phyloP scores from a whole-genome alignment of 192 early-diverging fungal genomes.

The Phycomyces nitens region DNA sequence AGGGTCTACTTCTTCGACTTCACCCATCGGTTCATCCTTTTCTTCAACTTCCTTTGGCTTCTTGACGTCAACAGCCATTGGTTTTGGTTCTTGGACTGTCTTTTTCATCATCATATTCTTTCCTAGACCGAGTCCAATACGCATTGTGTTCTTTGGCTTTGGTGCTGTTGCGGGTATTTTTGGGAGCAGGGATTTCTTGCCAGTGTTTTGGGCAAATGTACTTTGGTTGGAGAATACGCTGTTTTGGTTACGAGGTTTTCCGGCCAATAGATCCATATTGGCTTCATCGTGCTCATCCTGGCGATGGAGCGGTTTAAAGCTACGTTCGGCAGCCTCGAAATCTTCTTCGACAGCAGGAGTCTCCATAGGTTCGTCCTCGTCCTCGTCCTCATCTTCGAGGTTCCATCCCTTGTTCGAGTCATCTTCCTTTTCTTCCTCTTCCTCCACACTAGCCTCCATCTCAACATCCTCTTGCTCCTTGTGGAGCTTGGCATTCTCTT shows the following conservation, averaged over 20 bases:
- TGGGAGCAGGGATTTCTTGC: slow-evolving; percentile 2
- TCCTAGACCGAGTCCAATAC: slow-evolving; percentile 17
- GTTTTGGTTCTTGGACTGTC: not conserved
- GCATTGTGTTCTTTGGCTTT: slow-evolving; percentile 18
- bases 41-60: slow-evolving; percentile 12
- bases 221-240: not conserved
- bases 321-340: not conserved
- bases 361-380: slow-evolving; percentile 43
- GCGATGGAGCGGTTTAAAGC: slow-evolving; percentile 14
- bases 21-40: slow-evolving; percentile 37
- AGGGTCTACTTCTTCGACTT: slow-evolving; percentile 59
- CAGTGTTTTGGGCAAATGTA: slow-evolving; percentile 13
- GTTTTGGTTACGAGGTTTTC: not conserved
- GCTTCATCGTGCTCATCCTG: slow-evolving; percentile 9
- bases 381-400: slow-evolving; percentile 65
- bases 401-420: slow-evolving; percentile 48
- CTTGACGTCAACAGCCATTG: not conserved
- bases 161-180: slow-evolving; percentile 7
- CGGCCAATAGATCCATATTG: not conserved
- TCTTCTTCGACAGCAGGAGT: slow-evolving; percentile 16
- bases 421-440: slow-evolving; percentile 17
- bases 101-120: slow-evolving; percentile 16
- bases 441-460: not conserved
- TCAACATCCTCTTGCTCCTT: not conserved
- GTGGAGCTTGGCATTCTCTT: no score